Evolutionary conservation across 2,329 filamentous ascomycete species (phyloP), one percentile per base, ranked within the genome.

Genomic region (Aspergillus japonicus): DNA sequence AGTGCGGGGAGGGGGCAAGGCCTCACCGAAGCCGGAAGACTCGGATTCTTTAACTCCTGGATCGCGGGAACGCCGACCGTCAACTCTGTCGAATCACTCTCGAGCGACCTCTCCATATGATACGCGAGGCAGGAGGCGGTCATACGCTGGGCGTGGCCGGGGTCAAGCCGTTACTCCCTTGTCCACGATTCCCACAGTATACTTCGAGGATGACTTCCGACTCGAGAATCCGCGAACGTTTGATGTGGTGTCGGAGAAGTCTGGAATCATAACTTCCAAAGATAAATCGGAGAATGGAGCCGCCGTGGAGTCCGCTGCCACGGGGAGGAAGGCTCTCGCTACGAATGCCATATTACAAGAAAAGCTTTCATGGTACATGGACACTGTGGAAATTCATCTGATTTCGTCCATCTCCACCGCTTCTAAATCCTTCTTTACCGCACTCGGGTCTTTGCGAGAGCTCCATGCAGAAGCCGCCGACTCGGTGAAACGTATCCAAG

Each of bases 281-380:
- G 82, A 84, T 24, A 81, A 78, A 39, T 75, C 76, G 4, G 75
- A 80, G 3, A 90, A 88, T 72, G 87, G 86, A 5, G 81, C 79
- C 54, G 78, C 83, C 0, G 77, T 83, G 23, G 83, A 83, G 11
- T 87, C 90, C 7, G 73, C 79, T 48, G 74, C 77, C 19, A 76
- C 78, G 12, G 82, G 81, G 8, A 86, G 94, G 61, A 98, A 97
- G 73, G 90, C 91, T 1, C 81, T 99, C 29, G 94, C 94, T 7
- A 97, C 93, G 0, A 99, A 99, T 76, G 95, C 95, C 0, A 99
- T 99, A 60, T 76, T 99, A 39, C 95, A 99, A 73, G 95, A 99
- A 76, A 99, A 99, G 76, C 81, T 99, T 12, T 98, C 95, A 0
- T 99, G 95, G 95, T 99, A 99, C 75, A 96, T 99, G 92, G 95